Conservation (phyloP, 257 asterid species). For the Scutellaria barbata region DNA sequence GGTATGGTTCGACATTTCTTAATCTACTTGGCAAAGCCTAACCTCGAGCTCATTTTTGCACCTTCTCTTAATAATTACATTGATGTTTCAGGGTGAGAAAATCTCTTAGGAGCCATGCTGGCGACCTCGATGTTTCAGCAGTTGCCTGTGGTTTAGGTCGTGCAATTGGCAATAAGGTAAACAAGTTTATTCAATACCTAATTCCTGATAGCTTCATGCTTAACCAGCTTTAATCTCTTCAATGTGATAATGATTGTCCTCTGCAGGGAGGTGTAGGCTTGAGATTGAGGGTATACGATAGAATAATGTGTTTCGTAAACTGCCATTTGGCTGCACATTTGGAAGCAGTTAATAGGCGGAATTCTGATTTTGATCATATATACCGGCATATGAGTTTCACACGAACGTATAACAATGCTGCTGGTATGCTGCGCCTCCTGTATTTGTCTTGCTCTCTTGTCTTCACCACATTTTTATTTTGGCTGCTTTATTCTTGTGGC, state of each 20-base stretch:
- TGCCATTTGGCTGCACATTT: constrained; percentile 98
- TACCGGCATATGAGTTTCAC: constrained; percentile 81
- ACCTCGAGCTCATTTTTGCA: background rate
- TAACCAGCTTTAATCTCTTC: background rate
- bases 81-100: constrained; percentile 72
- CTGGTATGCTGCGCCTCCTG: constrained; percentile 86
- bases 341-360: constrained; percentile 92
- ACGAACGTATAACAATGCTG: constrained; percentile 70
- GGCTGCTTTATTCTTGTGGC: constrained; percentile 78
- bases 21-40: constrained; percentile 13
- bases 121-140: constrained; percentile 89
- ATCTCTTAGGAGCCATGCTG: constrained; percentile 69
- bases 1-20: constrained; percentile 49
- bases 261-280: constrained; percentile 96
- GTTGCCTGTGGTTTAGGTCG: constrained; percentile 97
- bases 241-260: background rate
- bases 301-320: constrained; percentile 83
- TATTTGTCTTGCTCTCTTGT: constrained; percentile 72
- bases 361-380: constrained; percentile 91
- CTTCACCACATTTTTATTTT: constrained; percentile 73
- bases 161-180: constrained; percentile 96
- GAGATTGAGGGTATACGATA: constrained; percentile 89
- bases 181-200: background rate
- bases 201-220: background rate
- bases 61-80: background rate